These are phyloP conservation scores for Colletotrichum karsti DNA, from an alignment of 2,329 filamentous ascomycete species.

Conservation along the genomic window DNA sequence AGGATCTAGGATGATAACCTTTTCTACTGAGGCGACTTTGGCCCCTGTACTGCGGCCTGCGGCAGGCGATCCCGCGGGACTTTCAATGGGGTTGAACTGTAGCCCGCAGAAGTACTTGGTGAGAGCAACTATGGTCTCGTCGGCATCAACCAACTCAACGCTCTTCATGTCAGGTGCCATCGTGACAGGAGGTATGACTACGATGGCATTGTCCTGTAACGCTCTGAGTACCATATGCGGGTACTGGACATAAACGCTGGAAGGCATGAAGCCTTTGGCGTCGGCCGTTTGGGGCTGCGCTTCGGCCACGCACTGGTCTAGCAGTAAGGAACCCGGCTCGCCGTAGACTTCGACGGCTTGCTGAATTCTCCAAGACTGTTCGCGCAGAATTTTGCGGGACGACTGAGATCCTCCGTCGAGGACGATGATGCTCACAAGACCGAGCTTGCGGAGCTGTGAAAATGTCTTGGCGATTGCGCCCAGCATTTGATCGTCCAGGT, in stretches of 20 bases:
- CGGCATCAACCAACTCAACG: conserved; percentile 51
- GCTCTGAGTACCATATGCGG: conserved; percentile 38
- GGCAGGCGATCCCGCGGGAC: conserved; percentile 28
- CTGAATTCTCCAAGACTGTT: conserved; percentile 79
- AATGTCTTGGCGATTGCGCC: conserved; percentile 84
- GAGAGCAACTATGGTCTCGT: conserved; percentile 78
- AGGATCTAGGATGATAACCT: conserved; percentile 88
- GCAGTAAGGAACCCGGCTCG: conserved; percentile 72
- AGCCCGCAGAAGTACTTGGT: conserved; percentile 79
- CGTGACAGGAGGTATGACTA: conserved; percentile 52
- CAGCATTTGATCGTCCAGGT: conserved; percentile 73
- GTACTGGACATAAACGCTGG: conserved; percentile 20
- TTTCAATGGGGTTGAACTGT: conserved; percentile 46
- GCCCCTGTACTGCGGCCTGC: conserved; percentile 44
- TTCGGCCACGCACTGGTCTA: conserved; percentile 42
- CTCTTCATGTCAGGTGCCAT: conserved; percentile 49
- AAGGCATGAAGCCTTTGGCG: conserved; percentile 25
- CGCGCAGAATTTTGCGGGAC: conserved; percentile 51
- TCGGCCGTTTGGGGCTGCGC: background rate
- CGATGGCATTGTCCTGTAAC: conserved; percentile 41
- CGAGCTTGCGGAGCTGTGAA: conserved; percentile 82
- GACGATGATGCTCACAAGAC: conserved; percentile 83
- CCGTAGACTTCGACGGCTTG: conserved; percentile 77
- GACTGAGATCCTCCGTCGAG: conserved; percentile 71
- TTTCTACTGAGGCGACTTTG: conserved; percentile 74